These are phyloP conservation scores for Pinus albicaulis DNA, from an alignment of 75 land plant genomes.

Conservation along the genomic window DNA sequence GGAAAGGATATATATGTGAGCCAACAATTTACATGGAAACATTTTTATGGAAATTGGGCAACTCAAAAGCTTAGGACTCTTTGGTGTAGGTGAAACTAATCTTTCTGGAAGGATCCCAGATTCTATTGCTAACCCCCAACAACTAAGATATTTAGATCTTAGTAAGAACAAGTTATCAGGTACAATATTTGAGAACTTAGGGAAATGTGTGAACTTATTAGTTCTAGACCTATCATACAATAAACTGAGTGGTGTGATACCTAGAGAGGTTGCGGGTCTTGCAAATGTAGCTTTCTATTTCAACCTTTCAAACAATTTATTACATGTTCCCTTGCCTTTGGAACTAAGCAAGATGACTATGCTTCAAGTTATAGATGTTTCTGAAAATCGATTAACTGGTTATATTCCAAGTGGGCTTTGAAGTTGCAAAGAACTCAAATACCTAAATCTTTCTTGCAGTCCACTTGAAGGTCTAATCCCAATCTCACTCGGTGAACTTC, in stretches of 20 bases:
- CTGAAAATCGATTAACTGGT: conserved; percentile 9
- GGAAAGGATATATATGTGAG: conserved; percentile 12
- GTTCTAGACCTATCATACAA: conserved; percentile 25
- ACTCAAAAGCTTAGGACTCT: not conserved
- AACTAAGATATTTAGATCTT: not conserved
- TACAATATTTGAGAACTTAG: not conserved
- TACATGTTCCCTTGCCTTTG: not conserved
- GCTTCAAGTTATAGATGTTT: conserved; percentile 11
- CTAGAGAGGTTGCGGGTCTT: conserved; percentile 16
- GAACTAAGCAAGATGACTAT: not conserved
- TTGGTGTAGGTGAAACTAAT: too few relatives aligned
- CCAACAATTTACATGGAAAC: conserved; percentile 15
- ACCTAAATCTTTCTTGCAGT: conserved; percentile 23
- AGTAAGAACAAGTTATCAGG: not conserved
- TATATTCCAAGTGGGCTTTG: conserved; percentile 19
- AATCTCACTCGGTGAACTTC: conserved; percentile 2
- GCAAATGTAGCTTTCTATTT: not conserved
- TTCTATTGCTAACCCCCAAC: not conserved
- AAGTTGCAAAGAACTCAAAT: conserved; percentile 7
- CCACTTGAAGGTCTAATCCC: conserved; percentile 17
- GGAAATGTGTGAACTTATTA: conserved; percentile 11
- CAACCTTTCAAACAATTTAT: not conserved
- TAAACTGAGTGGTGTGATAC: conserved; percentile 16
- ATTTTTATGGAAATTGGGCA: conserved; percentile 9
- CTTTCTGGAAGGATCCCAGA: conserved; percentile 9